Conservation (phyloP, 371 early-diverging fungal species). For the Massospora cicadina region DNA sequence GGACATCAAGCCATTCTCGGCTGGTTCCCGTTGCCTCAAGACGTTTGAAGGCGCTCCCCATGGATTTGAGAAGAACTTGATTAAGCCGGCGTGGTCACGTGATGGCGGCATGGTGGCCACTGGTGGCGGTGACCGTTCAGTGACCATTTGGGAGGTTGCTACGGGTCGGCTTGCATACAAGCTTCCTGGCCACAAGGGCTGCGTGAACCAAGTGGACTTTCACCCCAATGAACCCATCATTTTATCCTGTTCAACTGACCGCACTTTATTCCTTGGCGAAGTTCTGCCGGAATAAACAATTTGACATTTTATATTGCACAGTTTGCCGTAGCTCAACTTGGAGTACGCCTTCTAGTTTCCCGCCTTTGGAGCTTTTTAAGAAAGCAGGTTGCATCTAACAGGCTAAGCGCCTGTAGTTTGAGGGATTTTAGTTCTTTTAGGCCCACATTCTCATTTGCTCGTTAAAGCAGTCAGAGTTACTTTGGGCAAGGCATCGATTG, state of each 20-base stretch:
- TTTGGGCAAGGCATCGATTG: no score
- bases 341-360: no score
- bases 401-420: no score
- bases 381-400: no score
- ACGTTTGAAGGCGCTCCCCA: constrained; percentile 81
- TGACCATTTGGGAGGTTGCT: constrained; percentile 88
- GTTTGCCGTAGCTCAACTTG: no score
- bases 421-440: no score
- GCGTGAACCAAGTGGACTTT: constrained; percentile 93
- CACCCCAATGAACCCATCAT: constrained; percentile 80
- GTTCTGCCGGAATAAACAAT: constrained; percentile 20
- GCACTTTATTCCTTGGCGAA: constrained; percentile 74
- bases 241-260: constrained; percentile 69
- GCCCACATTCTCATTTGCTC: no score
- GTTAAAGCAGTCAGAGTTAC: no score
- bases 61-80: constrained; percentile 81
- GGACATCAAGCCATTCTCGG: constrained; percentile 82
- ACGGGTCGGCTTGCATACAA: constrained; percentile 75
- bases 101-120: constrained; percentile 79
- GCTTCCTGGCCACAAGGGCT: constrained; percentile 91
- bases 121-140: constrained; percentile 83
- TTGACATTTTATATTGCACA: no score
- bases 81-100: constrained; percentile 73
- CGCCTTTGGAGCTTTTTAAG: no score
- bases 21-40: constrained; percentile 38